Base-by-base conservation (phyloP, 345 rosid species). In the Turnera subulata region DNA sequence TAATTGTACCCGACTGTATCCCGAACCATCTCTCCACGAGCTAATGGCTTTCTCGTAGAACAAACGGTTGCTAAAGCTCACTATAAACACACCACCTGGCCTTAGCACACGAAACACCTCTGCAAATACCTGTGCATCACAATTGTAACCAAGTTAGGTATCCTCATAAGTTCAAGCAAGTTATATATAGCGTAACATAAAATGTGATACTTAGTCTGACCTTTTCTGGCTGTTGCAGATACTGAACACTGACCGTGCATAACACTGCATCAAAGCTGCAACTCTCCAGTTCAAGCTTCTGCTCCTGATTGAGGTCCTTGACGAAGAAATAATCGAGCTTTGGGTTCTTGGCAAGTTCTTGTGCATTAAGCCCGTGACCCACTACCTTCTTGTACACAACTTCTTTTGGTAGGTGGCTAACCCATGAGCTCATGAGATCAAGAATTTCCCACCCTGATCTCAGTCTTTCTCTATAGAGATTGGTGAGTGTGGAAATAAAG, bases 311-410 rank as follows among this genome's bases (percentile, higher is more conserved):
- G 13, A 84, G 72, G 63, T 84, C 88, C 78, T 80, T 82, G 47
- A 82, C 82, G 18, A 82, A 68, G 73, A 84, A 84, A 37, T 80
- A 78, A 49, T 84, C 85, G 46, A 84, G 62, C 53, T 78, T 61
- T 24, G 80, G 84, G 58, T 88, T 91, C 80, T 77, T 84, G 14
- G 89, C 80, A 40, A 92, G 95, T 73, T 92, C 98, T 53, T 76
- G 91, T n/a, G 93, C 91, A 33, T 89, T 92, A 43, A 92, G 91
- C 46, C 98, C 95, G 65, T 92, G 95, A 1, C 98, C 96, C 46
- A 84, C 91, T 43, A 92, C 88, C 77, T 83, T 86, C 65, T 72
- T 76, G 81, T 74, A 84, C 67, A 5, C 54, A 0, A 78, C 83
- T 58, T 89, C 85, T 46, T 60, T 59, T 4, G 98, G 96, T 18